Evolutionary conservation across 169 alveolate genomes (phyloP).

Genomic region (Plasmodium vinckei): DNA sequence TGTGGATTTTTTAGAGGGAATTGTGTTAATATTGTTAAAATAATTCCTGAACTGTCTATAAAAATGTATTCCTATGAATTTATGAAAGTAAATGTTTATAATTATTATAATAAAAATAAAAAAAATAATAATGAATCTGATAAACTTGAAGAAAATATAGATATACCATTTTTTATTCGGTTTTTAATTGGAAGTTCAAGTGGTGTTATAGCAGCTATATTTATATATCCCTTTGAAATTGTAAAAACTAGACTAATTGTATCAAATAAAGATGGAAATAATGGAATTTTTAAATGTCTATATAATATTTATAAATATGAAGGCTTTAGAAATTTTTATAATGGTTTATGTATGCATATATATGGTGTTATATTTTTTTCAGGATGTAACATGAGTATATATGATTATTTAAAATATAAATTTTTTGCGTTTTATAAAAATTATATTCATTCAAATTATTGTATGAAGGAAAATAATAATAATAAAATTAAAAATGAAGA

Average conservation of each 20-base stretch:
- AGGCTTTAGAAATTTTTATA: slow-evolving; percentile 35
- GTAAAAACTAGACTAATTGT: slow-evolving; percentile 64
- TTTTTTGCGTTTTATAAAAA: slow-evolving; percentile 44
- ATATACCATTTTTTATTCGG: slow-evolving; percentile 62
- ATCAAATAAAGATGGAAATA: slow-evolving; percentile 38
- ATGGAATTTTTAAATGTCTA: slow-evolving; percentile 42
- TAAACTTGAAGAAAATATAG: background rate
- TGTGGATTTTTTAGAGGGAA: slow-evolving; percentile 72
- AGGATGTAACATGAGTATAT: slow-evolving; percentile 72
- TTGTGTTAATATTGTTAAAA: slow-evolving; percentile 64
- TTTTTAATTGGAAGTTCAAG: slow-evolving; percentile 72
- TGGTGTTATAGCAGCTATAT: slow-evolving; percentile 67
- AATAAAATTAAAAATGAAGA: background rate
- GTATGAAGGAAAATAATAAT: slow-evolving; percentile 1
- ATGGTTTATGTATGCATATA: slow-evolving; percentile 56
- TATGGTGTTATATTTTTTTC: slow-evolving; percentile 61
- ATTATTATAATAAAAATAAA: slow-evolving; percentile 20
- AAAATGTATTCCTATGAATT: slow-evolving; percentile 72
- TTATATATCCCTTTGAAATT: slow-evolving; percentile 64
- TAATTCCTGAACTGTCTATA: slow-evolving; percentile 61
- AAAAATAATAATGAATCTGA: background rate
- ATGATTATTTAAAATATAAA: slow-evolving; percentile 63
- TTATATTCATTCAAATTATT: slow-evolving; percentile 61
- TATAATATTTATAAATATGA: slow-evolving; percentile 59
- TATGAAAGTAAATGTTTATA: slow-evolving; percentile 55